These are phyloP conservation scores for Tilletia caries DNA, from an alignment of 1,284 basidiomycete species.

Conservation along the genomic window DNA sequence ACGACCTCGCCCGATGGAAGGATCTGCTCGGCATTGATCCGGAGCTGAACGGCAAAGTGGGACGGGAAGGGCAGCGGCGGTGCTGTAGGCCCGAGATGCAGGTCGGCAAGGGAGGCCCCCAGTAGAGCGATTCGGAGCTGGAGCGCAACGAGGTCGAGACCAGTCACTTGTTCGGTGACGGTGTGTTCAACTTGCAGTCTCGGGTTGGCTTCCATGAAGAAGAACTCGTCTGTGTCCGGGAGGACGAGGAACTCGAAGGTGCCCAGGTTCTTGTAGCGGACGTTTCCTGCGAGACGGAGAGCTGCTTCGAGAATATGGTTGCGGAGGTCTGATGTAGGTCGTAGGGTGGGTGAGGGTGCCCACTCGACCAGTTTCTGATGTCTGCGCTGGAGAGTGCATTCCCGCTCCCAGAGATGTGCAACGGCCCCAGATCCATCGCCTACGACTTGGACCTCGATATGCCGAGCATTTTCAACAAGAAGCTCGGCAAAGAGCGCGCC, in stretches of 20 bases:
- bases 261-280: conserved; percentile 20
- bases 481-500: conserved; percentile 28
- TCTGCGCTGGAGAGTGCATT: conserved; percentile 29
- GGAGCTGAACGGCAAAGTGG: conserved; percentile 21
- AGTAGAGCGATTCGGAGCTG: conserved; percentile 69
- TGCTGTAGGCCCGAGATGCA: too few species aligned
- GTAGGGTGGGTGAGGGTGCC: conserved; percentile 22
- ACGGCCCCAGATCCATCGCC: conserved; percentile 27
- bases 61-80: conserved; percentile 10
- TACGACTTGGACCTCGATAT: conserved; percentile 34
- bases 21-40: conserved; percentile 33
- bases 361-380: conserved; percentile 37
- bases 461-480: conserved; percentile 24
- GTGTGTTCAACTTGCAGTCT: conserved; percentile 38
- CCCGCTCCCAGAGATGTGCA: conserved; percentile 29
- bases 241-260: conserved; percentile 35
- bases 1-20: conserved; percentile 19
- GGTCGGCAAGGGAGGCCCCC: too few species aligned
- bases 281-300: neutral
- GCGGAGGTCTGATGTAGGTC: neutral
- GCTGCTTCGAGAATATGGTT: neutral
- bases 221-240: conserved; percentile 16
- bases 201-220: conserved; percentile 37
- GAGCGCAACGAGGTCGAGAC: conserved; percentile 88
- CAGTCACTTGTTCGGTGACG: conserved; percentile 80